Evolutionary conservation across 1,139 yeast species (phyloP).

Genomic region (Suzukiozyma palmioleophila): DNA sequence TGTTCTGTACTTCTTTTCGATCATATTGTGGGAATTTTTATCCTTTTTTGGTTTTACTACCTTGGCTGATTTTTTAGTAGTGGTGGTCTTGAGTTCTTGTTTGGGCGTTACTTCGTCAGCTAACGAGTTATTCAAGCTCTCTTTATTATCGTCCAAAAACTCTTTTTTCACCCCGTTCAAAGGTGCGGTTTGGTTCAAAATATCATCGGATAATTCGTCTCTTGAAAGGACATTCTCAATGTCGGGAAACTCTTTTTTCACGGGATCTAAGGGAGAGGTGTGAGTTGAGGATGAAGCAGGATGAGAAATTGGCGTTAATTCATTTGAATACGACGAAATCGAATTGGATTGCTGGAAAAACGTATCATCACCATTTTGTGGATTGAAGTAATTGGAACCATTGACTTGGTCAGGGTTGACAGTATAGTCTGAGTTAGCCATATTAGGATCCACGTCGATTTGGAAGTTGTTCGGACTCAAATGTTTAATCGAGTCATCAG

Average conservation of each 20-base stretch:
- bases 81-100: not conserved
- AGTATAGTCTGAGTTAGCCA: not conserved
- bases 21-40: conserved; percentile 72
- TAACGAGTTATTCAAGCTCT: too few relatives aligned
- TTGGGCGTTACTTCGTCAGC: conserved; percentile 5
- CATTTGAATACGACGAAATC: conserved; percentile 2
- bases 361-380: not conserved
- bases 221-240: not conserved
- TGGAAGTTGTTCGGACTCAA: conserved; percentile 1
- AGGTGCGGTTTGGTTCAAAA: too few relatives aligned
- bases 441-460: not conserved
- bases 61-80: conserved; percentile 12
- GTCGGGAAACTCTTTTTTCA: not conserved
- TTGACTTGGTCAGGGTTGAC: not conserved
- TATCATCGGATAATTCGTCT: not conserved
- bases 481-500: conserved; percentile 2
- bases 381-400: too few relatives aligned
- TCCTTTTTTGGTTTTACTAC: conserved; percentile 45
- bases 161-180: too few relatives aligned
- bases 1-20: conserved; percentile 75
- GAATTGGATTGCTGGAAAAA: not conserved
- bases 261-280: conserved; percentile 1
- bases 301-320: conserved; percentile 1
- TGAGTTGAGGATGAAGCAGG: conserved; percentile 1
- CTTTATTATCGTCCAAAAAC: too few relatives aligned